A percentile compares a stretch with the other conserved stretches of the same genome.
These are phyloP conservation scores for Sugiyamaella smithiae DNA, from an alignment of 805 yeast genomes.

Conservation along the genomic window DNA sequence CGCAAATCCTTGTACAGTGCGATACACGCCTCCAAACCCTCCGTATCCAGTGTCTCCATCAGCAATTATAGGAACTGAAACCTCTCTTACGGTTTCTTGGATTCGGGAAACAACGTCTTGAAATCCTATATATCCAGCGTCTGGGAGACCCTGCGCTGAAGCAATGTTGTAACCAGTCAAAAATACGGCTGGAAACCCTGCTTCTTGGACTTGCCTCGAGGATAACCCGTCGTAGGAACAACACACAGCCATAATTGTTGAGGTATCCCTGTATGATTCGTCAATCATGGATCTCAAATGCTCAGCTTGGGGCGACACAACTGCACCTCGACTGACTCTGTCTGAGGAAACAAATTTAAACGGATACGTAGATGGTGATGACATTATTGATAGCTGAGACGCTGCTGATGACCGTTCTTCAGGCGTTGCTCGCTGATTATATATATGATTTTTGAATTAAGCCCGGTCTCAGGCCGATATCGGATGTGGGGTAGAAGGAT, in stretches of 20 bases:
- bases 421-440: too few species aligned
- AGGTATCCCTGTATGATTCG: constrained; percentile 4
- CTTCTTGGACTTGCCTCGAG: constrained; percentile 14
- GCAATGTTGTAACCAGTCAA: constrained; percentile 13
- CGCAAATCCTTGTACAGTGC: constrained; percentile 16
- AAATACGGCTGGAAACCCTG: constrained; percentile 15
- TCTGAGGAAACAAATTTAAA: background rate
- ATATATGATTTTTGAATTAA: too few species aligned
- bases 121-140: constrained; percentile 13
- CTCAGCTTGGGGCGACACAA: background rate
- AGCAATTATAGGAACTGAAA: constrained; percentile 11
- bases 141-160: constrained; percentile 12
- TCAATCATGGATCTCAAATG: constrained; percentile 6
- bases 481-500: too few species aligned
- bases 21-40: constrained; percentile 13
- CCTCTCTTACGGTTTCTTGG: constrained; percentile 7
- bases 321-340: background rate
- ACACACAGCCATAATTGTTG: constrained; percentile 11
- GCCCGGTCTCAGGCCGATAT: too few species aligned
- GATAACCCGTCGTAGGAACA: constrained; percentile 14
- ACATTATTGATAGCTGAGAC: too few species aligned
- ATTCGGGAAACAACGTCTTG: constrained; percentile 11
- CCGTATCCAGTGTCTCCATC: constrained; percentile 19
- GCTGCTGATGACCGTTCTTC: too few species aligned
- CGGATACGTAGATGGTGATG: background rate